phyloP scores from a whole-genome alignment of 73 alveolate species.

The Stentor roeselii region DNA sequence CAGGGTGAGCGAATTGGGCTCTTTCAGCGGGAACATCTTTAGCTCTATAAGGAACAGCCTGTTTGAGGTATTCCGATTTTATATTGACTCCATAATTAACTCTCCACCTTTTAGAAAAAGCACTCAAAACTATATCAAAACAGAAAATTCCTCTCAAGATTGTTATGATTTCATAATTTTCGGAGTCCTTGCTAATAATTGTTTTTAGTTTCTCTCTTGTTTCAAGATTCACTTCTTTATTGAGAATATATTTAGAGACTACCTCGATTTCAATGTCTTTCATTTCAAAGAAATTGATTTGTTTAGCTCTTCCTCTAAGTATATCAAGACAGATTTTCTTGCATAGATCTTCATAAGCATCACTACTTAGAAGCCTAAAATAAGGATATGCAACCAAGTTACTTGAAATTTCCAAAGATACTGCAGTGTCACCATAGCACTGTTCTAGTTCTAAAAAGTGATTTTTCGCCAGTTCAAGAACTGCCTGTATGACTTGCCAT shows the following conservation, averaged over 20 bases:
- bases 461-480: not conserved
- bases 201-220: not conserved
- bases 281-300: not conserved
- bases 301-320: not conserved
- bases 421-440: not conserved
- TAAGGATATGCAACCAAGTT: not conserved
- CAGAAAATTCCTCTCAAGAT: not conserved
- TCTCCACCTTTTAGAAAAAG: not conserved
- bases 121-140: not conserved
- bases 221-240: not conserved
- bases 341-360: not conserved
- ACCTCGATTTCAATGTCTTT: not conserved
- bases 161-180: no score
- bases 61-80: not conserved
- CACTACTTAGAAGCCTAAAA: not conserved
- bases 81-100: not conserved
- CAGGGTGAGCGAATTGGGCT: not conserved
- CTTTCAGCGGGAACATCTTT: conserved; percentile 2
- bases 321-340: not conserved
- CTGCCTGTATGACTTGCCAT: not conserved
- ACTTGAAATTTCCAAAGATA: not conserved
- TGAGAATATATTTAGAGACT: no score
- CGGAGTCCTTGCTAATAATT: not conserved
- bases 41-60: conserved; percentile 2
- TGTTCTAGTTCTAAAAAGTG: not conserved